Conservation (phyloP, 352 stramenopile genomes). For the Phytophthora crassamura region DNA sequence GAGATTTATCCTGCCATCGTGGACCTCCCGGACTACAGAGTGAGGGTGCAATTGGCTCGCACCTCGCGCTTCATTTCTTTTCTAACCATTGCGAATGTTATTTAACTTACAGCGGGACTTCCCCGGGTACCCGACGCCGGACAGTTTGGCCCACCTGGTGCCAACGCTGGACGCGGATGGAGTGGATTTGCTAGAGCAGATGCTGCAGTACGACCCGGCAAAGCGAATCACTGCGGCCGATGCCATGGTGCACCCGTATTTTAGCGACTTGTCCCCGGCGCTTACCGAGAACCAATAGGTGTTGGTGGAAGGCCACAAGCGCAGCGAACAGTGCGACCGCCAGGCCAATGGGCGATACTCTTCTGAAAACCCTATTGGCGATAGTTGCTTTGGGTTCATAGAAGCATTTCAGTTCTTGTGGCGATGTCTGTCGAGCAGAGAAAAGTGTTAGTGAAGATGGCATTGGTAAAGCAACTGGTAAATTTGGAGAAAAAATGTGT, state of each 20-base stretch:
- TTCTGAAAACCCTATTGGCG: conserved; percentile 22
- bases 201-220: conserved; percentile 89
- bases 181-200: conserved; percentile 93
- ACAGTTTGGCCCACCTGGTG: conserved; percentile 91
- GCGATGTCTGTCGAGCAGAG: conserved; percentile 1
- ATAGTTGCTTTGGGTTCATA: conserved; percentile 34
- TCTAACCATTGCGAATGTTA: conserved; percentile 15
- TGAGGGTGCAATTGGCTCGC: conserved; percentile 35
- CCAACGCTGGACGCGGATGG: conserved; percentile 91
- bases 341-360: conserved; percentile 18
- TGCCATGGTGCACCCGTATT: conserved; percentile 98
- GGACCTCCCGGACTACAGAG: conserved; percentile 97
- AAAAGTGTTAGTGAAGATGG: conserved; percentile 2
- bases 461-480: conserved; percentile 16
- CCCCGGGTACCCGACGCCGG: conserved; percentile 89
- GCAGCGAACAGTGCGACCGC: conserved; percentile 18
- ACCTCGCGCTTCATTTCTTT: not conserved
- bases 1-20: conserved; percentile 96
- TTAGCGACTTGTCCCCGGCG: conserved; percentile 91
- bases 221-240: conserved; percentile 95
- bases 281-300: conserved; percentile 66
- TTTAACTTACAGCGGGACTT: conserved; percentile 81
- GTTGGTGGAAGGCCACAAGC: conserved; percentile 3
- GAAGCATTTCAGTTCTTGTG: conserved; percentile 32
- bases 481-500: conserved; percentile 20